Evolutionary conservation across 2,329 filamentous ascomycete genomes (phyloP).

Genomic region (Didymellaceae sp.): DNA sequence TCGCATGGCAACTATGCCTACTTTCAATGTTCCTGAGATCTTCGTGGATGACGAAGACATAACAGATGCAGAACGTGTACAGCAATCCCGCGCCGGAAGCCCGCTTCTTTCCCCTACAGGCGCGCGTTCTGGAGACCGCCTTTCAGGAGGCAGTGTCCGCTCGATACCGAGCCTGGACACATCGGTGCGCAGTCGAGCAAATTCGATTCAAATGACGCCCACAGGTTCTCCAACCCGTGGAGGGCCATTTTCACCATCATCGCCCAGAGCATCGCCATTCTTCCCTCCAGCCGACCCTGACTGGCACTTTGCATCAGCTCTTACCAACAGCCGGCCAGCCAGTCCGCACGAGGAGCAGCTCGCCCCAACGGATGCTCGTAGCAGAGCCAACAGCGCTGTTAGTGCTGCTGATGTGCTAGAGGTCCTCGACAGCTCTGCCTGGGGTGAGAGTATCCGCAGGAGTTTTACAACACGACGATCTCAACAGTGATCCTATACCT

Average conservation of each 20-base stretch:
- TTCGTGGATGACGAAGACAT: constrained; percentile 80
- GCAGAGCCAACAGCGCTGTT: constrained; percentile 71
- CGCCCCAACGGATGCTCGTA: constrained; percentile 55
- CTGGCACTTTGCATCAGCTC: constrained; percentile 56
- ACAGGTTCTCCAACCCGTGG: constrained; percentile 41
- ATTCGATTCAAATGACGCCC: constrained; percentile 50
- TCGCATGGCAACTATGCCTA: constrained; percentile 78
- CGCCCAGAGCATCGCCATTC: constrained; percentile 39
- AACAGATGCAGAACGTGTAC: constrained; percentile 47
- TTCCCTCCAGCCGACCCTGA: constrained; percentile 41
- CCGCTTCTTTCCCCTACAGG: constrained; percentile 44
- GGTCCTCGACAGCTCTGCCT: constrained; percentile 86
- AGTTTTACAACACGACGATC: constrained; percentile 74
- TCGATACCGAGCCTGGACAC: constrained; percentile 40
- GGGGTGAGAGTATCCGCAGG: constrained; percentile 89
- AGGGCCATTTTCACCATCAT: constrained; percentile 27
- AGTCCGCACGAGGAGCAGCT: constrained; percentile 43
- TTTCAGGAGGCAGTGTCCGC: constrained; percentile 34
- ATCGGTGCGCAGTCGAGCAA: constrained; percentile 42
- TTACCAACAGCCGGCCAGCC: constrained; percentile 49
- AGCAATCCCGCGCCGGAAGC: constrained; percentile 43
- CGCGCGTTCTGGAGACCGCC: constrained; percentile 32
- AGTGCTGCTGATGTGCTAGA: constrained; percentile 80
- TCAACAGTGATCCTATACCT: constrained; percentile 6
- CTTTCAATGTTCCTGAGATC: constrained; percentile 87